Evolutionary conservation across 805 yeast species (phyloP), one percentile per base, ranked within the genome.

Genomic region (Pichia membranifaciens): DNA sequence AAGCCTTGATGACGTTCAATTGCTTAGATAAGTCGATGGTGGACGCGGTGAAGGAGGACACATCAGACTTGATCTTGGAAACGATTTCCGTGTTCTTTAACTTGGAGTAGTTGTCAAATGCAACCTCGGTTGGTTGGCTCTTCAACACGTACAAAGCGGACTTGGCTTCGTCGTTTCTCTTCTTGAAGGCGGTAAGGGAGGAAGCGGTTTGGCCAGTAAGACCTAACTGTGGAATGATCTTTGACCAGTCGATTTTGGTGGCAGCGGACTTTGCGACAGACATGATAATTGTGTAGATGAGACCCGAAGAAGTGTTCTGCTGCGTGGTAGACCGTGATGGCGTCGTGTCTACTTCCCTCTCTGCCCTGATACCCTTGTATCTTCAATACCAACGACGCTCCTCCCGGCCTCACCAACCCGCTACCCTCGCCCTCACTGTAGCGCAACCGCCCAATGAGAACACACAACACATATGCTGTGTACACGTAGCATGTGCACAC

Each of bases 151-250:
- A 72, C 60, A 87, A 73, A 61, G 77, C 78, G 74, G 87, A 84
- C 76, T 89, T 85, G 59, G 98, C 98, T 69, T 93, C 98, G 65
- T 93, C 99, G 71, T 89, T 84, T 80, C 99, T 87, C 87, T 93
- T 91, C 74, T 90, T 90, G 84, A 93, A 93, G 28, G 95, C 79
- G 45, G 93, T 80, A 68, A 57, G 75, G 38, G 96, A 80, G 45
- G 86, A 65, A 51, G 96, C 95, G 53, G 99, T 93, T 65, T 82
- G 73, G 54, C 99, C 99, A 52, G 96, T 81, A 65, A 93, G 78
- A 51, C 96, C 96, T 65, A 93, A 78, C 58, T 89, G 81, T 58
- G 90, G 73, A 67, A 87, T 79, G 66, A 93, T 82, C 73, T 84
- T 84, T 64, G 93, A 82, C 97, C 98, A 93, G 79, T 93, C 95